Conservation (phyloP, 2,329 filamentous ascomycete species). For the Didymosphaeria variabile region DNA sequence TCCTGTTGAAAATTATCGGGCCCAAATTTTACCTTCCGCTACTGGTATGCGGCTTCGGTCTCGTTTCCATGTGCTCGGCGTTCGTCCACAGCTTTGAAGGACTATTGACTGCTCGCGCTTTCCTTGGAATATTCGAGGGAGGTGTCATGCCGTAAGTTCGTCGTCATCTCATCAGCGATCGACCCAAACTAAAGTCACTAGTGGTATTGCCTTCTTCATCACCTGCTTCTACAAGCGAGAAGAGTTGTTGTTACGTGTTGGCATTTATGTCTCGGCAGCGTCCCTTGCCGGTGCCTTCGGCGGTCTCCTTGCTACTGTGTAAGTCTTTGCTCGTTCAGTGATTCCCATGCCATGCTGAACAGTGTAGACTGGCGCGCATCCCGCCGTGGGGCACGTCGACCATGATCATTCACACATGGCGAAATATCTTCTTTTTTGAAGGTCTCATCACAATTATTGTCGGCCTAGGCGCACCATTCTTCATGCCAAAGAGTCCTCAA, state of each 20-base stretch:
- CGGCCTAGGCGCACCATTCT: slow-evolving; percentile 59
- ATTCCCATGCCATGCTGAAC: slow-evolving; percentile 14
- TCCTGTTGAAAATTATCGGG: slow-evolving; percentile 63
- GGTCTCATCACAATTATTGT: slow-evolving; percentile 63
- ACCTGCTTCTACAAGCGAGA: slow-evolving; percentile 66
- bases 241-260: slow-evolving; percentile 65
- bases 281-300: slow-evolving; percentile 67
- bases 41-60: slow-evolving; percentile 64
- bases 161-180: neutral
- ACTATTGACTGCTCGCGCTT: slow-evolving; percentile 58
- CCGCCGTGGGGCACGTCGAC: slow-evolving; percentile 60
- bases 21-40: slow-evolving; percentile 63
- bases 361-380: slow-evolving; percentile 50
- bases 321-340: slow-evolving; percentile 37
- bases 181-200: slow-evolving; percentile 11
- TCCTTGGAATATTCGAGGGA: slow-evolving; percentile 65
- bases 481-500: slow-evolving; percentile 62
- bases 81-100: slow-evolving; percentile 61
- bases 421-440: slow-evolving; percentile 69
- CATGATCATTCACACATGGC: slow-evolving; percentile 56
- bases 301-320: slow-evolving; percentile 63
- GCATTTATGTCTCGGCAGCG: slow-evolving; percentile 65
- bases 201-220: slow-evolving; percentile 65
- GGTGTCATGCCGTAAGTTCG: slow-evolving; percentile 62
- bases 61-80: slow-evolving; percentile 63